Evolutionary conservation across 768 basidiomycete genomes (phyloP).

Genomic region (Pholiota conissans): DNA sequence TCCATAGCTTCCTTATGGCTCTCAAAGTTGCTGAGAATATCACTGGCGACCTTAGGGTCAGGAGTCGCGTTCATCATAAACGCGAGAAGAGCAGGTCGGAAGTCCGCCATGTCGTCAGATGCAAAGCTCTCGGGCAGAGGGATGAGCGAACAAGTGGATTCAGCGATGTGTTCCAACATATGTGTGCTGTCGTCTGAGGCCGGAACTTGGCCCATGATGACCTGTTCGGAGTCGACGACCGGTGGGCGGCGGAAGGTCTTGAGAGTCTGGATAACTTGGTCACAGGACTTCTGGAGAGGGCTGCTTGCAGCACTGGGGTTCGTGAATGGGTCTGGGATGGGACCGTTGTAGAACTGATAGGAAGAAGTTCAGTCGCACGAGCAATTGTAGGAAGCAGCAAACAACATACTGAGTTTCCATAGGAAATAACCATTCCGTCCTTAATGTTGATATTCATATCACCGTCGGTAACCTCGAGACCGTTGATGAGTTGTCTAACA

Average conservation of each 20-base stretch:
- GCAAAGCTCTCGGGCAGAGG: neutral
- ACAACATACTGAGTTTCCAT: constrained; percentile 77
- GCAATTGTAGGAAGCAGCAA: neutral
- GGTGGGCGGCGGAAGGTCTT: constrained; percentile 27
- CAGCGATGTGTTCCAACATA: constrained; percentile 45
- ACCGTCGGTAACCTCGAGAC: constrained; percentile 86
- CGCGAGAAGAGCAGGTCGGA: constrained; percentile 62
- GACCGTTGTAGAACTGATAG: constrained; percentile 74
- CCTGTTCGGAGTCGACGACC: constrained; percentile 31
- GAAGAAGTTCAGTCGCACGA: constrained; percentile 6
- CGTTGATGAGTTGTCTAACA: constrained; percentile 80
- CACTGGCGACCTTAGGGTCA: constrained; percentile 40
- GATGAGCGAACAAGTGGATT: constrained; percentile 50
- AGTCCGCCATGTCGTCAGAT: constrained; percentile 36
- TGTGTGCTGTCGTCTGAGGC: constrained; percentile 15
- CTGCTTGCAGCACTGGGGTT: constrained; percentile 34
- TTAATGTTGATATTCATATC: constrained; percentile 94
- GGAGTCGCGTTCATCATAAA: constrained; percentile 82
- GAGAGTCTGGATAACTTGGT: constrained; percentile 32
- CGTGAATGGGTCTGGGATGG: constrained; percentile 38
- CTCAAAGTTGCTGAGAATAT: constrained; percentile 52
- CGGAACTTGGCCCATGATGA: constrained; percentile 29
- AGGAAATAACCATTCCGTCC: constrained; percentile 80
- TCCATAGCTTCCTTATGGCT: constrained; percentile 52
- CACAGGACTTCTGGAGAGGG: constrained; percentile 57